Conservation (phyloP, 352 stramenopile genomes). For the Globisporangium splendens region DNA sequence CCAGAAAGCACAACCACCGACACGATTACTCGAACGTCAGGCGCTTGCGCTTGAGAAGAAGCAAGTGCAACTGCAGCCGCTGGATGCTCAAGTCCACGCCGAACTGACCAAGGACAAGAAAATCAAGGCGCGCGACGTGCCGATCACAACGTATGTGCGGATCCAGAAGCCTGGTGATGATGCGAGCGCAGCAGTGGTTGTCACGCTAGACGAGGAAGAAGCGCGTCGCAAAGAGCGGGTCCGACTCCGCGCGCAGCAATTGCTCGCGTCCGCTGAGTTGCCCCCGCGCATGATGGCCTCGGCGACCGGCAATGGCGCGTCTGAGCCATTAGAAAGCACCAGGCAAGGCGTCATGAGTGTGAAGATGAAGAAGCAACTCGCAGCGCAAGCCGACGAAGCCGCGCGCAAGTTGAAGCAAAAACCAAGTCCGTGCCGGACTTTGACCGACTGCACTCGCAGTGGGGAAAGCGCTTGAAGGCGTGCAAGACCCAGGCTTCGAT, state of each 20-base stretch:
- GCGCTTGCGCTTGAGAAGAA: constrained; percentile 34
- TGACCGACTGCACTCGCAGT: constrained; percentile 48
- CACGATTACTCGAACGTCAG: constrained; percentile 52
- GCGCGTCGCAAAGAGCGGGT: constrained; percentile 47
- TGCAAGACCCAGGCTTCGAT: neutral
- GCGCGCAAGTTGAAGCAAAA: constrained; percentile 20
- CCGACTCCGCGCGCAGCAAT: constrained; percentile 36
- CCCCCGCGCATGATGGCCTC: constrained; percentile 61
- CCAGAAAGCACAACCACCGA: constrained; percentile 36
- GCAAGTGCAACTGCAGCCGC: constrained; percentile 27
- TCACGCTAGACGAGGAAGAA: constrained; percentile 24
- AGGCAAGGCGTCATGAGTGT: constrained; percentile 28
- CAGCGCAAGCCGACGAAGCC: constrained; percentile 36
- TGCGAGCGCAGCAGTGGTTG: neutral
- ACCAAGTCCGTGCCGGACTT: constrained; percentile 67
- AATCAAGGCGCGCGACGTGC: constrained; percentile 46
- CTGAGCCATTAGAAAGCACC: neutral
- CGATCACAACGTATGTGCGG: constrained; percentile 45
- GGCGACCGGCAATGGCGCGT: constrained; percentile 7
- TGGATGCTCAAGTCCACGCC: constrained; percentile 31
- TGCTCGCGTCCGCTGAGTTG: constrained; percentile 39
- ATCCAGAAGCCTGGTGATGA: constrained; percentile 13
- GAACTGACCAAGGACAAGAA: constrained; percentile 36
- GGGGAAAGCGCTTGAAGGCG: constrained; percentile 21
- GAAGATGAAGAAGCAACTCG: constrained; percentile 48